Evolutionary conservation across 345 rosid species (phyloP), one percentile per base, ranked within the genome.

Genomic region (Rhodomyrtus tomentosa): DNA sequence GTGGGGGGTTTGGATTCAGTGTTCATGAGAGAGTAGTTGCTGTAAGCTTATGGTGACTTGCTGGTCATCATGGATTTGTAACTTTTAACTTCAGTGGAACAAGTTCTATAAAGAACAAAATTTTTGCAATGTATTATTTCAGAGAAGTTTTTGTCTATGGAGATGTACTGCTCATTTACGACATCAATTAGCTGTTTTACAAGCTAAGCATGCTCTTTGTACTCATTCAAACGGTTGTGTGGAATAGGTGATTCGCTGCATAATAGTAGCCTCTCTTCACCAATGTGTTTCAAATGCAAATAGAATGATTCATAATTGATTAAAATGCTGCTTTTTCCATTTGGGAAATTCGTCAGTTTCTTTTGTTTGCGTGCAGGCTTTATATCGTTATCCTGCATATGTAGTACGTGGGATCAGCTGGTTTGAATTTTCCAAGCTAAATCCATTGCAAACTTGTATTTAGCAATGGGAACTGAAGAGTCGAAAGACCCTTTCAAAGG

Each of bases 401-500:
- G 36, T 68, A 68, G 79, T 68, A 4, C 14, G 0, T 36, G 79
- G 5, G 45, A 18, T 20, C 4, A 0, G 79, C 36, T 4, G 0
- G 21, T 59, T 59, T 59, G 32, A 29, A 59, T 14, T 59, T 59
- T 68, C 76, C 7, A 18, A 20, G 25, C 36, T 18, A 42, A 68
- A 32, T 68, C 24, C 13, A 0, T 68, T 68, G 11, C 1, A 5
- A 68, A 88, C 90, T 92, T 90, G 91, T 6, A 79, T 45, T 73
- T 48, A 62, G 50, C 20, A 50, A 95, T 96, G 98, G 96, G 89
- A 49, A 90, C 87, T 85, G 95, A 89, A 87, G 97, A 85, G 53
- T 86, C 92, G 2, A 94, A 91, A 85, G 98, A 94, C 81, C 98
- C 98, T n/a, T 92, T 96, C 88, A 92, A 92, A 85, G 98, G 96